phyloP scores from a whole-genome alignment of 2,329 filamentous ascomycete genomes.

The Ophiostoma perfectum region DNA sequence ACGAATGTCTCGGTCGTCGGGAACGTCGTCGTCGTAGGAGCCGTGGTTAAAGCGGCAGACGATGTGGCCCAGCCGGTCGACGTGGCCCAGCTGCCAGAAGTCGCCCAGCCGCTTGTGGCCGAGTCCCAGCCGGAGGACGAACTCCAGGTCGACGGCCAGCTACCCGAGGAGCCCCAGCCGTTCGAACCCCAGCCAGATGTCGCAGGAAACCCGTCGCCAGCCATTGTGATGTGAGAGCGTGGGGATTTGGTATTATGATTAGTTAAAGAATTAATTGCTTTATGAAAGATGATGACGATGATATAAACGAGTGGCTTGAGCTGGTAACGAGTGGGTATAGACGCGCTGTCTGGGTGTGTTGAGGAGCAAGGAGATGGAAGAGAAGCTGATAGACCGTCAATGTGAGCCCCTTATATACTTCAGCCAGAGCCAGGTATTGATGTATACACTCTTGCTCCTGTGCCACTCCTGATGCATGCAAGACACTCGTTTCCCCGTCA shows the following conservation, averaged over 20 bases:
- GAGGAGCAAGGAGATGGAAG: no score
- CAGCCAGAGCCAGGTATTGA: no score
- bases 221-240: neutral
- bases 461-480: neutral
- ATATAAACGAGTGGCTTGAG: neutral
- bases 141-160: neutral
- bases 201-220: neutral
- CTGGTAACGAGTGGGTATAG: no score
- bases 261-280: neutral
- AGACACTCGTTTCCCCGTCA: neutral
- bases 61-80: neutral
- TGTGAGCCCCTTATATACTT: neutral
- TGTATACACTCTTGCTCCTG: neutral
- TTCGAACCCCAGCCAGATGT: neutral
- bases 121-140: neutral
- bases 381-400: no score
- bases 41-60: neutral
- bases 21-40: neutral
- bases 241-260: neutral
- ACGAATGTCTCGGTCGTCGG: neutral
- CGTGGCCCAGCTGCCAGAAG: neutral
- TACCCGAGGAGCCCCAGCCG: neutral
- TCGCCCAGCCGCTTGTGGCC: no score
- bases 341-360: no score
- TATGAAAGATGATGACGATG: neutral